Percentiles rank a stretch among this genome's conserved stretches.
Conservation (phyloP, 2,329 filamentous ascomycete genomes). For the Parasarocladium wereldwijsianum region DNA sequence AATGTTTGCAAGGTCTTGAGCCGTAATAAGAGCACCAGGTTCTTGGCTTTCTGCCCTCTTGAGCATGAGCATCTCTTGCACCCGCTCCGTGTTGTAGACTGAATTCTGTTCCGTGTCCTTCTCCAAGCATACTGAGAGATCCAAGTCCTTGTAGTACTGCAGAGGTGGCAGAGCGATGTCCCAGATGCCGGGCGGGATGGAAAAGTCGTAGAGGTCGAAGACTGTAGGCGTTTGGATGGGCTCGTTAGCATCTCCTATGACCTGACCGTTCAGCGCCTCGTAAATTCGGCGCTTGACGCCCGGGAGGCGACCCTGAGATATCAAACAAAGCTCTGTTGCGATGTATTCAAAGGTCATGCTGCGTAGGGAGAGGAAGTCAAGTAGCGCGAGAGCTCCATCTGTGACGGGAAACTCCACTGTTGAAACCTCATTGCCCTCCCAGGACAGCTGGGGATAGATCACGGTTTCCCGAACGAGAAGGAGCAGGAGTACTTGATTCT, state of each 20-base stretch:
- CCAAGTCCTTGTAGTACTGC: conserved; percentile 48
- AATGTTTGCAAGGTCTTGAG: conserved; percentile 32
- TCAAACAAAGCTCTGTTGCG: conserved; percentile 67
- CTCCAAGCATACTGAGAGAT: conserved; percentile 50
- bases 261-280: conserved; percentile 64
- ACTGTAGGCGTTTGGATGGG: conserved; percentile 57
- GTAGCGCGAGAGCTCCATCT: conserved; percentile 52
- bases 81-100: conserved; percentile 55
- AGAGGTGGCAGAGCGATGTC: conserved; percentile 36
- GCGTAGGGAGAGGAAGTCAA: conserved; percentile 65
- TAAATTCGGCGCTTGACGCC: conserved; percentile 55
- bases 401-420: conserved; percentile 54
- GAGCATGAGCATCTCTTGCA: conserved; percentile 59
- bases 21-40: conserved; percentile 30
- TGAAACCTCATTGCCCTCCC: conserved; percentile 53
- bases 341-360: conserved; percentile 74
- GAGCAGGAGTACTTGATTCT: conserved; percentile 65
- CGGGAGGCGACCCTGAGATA: conserved; percentile 55
- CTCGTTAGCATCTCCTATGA: conserved; percentile 51
- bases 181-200: conserved; percentile 39
- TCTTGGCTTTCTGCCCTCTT: conserved; percentile 48
- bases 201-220: conserved; percentile 89
- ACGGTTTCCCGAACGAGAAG: conserved; percentile 58
- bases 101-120: conserved; percentile 39
- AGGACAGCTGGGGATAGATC: conserved; percentile 54